Evolutionary conservation across 768 basidiomycete genomes (phyloP).

Genomic region (Suillus ampliporus): DNA sequence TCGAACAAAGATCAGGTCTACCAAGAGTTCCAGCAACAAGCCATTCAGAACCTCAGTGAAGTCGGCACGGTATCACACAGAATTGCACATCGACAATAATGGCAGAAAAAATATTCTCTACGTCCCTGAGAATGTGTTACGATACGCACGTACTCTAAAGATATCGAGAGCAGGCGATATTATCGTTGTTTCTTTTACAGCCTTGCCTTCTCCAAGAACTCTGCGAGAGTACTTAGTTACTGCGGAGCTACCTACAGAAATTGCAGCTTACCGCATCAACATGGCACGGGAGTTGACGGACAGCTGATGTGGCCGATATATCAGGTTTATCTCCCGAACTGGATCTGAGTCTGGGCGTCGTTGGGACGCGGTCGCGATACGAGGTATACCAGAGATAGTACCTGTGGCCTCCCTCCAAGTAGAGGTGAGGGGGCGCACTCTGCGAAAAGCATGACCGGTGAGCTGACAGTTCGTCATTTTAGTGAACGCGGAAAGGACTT

Average conservation of each 20-base stretch:
- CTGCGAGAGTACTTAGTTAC: no score
- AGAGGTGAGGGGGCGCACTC: constrained; percentile 18
- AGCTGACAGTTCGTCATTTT: constrained; percentile 53
- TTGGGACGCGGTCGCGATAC: background rate
- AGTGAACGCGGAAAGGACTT: constrained; percentile 79
- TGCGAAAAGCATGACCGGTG: constrained; percentile 52
- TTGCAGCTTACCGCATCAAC: no score
- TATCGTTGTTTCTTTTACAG: no score
- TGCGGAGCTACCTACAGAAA: no score
- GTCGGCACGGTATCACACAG: background rate
- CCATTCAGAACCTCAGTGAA: constrained; percentile 21
- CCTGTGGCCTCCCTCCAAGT: constrained; percentile 27
- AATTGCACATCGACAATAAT: background rate
- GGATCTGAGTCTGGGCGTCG: background rate
- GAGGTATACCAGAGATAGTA: constrained; percentile 11
- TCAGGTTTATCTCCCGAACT: background rate
- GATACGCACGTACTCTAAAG: no score
- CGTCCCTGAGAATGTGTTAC: no score
- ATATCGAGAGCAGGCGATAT: no score
- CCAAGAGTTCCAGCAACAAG: constrained; percentile 26
- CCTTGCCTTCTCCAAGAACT: no score
- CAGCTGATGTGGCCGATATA: no score
- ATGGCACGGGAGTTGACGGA: no score
- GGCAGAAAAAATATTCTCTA: no score
- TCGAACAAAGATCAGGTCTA: no score